Evolutionary conservation across 2,329 filamentous ascomycete species (phyloP), one percentile per base, ranked within the genome.

Genomic region (Aspergillus sp.): DNA sequence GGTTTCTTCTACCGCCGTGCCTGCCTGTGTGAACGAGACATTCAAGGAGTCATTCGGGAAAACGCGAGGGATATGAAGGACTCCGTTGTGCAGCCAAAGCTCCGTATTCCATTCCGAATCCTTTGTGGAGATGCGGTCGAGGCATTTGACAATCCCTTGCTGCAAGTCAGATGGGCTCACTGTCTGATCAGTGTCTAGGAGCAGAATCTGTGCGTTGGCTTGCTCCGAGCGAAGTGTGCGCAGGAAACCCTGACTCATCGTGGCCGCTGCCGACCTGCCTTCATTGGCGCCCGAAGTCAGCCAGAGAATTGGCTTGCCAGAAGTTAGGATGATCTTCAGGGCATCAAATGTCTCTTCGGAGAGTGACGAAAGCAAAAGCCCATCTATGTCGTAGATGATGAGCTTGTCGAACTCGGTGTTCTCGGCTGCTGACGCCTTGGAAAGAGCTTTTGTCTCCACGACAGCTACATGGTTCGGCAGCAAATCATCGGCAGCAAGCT

Each of bases 11-110:
- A 9, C 6, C 5, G 35, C 10, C 41, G 8, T 41, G 44, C 33
- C 32, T 42, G 19, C 19, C 8, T 32, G 36, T 8, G 45, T 41
- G 43, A 54, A 54, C 5, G n/a, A 5, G 2, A n/a, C 34, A 35
- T 54, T 54, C n/a, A 48, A 19, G 7, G 10, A 9, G 12, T 52
- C 38, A 29, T 54, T 50, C 2, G 52, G 52, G 2, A 43, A 10
- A n/a, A 50, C 51, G 2, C 50, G 48, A 28, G 48, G 48, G 29
- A 52, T 29, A 27, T 52, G 41, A n/a, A 45, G 35, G 9, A 52
- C 38, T 7, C 45, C 43, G 7, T 49, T 41, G 8, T 27, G 34
- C 40, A 48, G 41, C 3, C 29, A 34, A 29, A 50, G 52, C 39
- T 52, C 49, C 3, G 19, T 34, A 35, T 52, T 2, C 5, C 8